Conservation (phyloP, 2,329 filamentous ascomycete species). For the Cytospora mali region DNA sequence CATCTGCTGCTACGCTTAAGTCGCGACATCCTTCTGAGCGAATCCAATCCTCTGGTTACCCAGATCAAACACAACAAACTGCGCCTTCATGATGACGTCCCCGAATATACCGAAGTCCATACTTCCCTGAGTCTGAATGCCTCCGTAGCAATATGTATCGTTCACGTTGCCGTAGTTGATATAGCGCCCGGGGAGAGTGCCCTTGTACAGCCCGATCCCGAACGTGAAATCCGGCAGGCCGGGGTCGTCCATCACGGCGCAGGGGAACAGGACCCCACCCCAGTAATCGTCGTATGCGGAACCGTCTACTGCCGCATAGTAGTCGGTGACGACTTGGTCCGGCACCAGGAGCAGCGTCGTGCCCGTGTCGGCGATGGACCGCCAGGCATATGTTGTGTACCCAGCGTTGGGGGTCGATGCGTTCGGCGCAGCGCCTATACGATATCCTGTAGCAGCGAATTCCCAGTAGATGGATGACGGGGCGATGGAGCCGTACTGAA, state of each 20-base stretch:
- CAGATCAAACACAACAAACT: conserved; percentile 39
- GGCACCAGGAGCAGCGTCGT: conserved; percentile 46
- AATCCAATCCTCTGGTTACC: conserved; percentile 46
- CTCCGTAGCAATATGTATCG: conserved; percentile 39
- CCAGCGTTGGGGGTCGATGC: conserved; percentile 6
- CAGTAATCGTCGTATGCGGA: conserved; percentile 38
- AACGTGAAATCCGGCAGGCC: conserved; percentile 41
- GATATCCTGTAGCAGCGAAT: conserved; percentile 53
- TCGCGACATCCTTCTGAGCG: conserved; percentile 36
- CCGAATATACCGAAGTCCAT: conserved; percentile 37
- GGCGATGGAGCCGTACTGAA: conserved; percentile 55
- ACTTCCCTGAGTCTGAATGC: conserved; percentile 36
- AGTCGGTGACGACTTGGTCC: conserved; percentile 41
- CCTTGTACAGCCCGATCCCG: conserved; percentile 38
- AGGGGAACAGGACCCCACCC: conserved; percentile 44
- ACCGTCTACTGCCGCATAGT: conserved; percentile 43
- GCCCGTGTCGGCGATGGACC: conserved; percentile 45
- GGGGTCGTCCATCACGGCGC: conserved; percentile 33
- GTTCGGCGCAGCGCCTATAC: conserved; percentile 39
- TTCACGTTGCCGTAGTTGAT: conserved; percentile 40
- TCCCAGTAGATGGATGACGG: conserved; percentile 58
- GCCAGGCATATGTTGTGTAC: conserved; percentile 35
- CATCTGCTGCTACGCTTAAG: not conserved
- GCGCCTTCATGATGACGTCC: conserved; percentile 37
- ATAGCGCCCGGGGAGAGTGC: conserved; percentile 41